A percentile compares a stretch with the other conserved stretches of the same genome.
These are phyloP conservation scores for Polyplosphaeria fusca DNA, from an alignment of 495 filamentous ascomycete species.

Conservation along the genomic window DNA sequence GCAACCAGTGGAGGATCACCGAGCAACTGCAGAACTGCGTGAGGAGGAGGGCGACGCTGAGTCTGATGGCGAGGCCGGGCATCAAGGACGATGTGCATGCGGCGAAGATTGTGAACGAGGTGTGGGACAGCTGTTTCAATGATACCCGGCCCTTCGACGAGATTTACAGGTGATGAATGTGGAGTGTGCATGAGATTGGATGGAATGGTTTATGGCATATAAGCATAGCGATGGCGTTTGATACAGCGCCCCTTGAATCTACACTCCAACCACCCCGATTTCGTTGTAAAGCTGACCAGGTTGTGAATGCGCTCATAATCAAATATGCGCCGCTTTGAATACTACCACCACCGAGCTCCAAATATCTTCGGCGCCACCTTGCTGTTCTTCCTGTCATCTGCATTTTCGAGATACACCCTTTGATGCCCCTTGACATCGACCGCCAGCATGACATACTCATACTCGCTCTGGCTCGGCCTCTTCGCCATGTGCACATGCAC, in stretches of 20 bases:
- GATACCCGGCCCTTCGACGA: conserved; percentile 96
- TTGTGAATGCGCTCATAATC: too few relatives aligned
- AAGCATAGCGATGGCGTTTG: conserved; percentile 13
- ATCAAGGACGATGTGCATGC: conserved; percentile 88
- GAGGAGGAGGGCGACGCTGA: conserved; percentile 69
- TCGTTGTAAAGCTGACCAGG: too few relatives aligned
- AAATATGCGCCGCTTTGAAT: too few relatives aligned
- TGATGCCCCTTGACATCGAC: conserved; percentile 70
- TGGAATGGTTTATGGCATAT: neutral
- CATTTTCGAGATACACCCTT: conserved; percentile 59
- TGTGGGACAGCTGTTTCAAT: conserved; percentile 93
- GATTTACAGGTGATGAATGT: conserved; percentile 67
- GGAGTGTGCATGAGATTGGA: neutral
- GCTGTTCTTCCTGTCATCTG: conserved; percentile 44
- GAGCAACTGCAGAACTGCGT: conserved; percentile 95
- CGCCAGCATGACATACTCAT: conserved; percentile 75
- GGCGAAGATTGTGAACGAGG: conserved; percentile 83
- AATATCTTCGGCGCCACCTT: conserved; percentile 56
- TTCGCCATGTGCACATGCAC: conserved; percentile 77
- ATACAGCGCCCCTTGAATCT: too few relatives aligned
- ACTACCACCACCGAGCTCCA: conserved; percentile 61
- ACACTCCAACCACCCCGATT: too few relatives aligned
- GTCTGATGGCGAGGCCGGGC: conserved; percentile 66
- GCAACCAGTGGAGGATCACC: conserved; percentile 81
- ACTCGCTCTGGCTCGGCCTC: conserved; percentile 58